Evolutionary conservation across 2,329 filamentous ascomycete genomes (phyloP).

Genomic region (Emericellopsis atlantica): DNA sequence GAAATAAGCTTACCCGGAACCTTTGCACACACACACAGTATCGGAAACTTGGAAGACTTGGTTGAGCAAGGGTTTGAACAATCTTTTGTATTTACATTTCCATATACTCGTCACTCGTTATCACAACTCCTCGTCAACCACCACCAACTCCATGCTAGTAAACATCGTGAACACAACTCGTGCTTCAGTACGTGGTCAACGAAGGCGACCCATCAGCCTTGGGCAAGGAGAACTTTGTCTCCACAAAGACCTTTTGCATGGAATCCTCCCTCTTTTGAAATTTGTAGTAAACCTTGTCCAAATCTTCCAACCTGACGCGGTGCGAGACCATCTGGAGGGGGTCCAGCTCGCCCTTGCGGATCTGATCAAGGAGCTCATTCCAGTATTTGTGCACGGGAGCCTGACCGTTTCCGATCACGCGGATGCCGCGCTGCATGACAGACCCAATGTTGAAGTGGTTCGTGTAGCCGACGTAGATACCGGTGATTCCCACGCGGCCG

Average conservation of each 20-base stretch:
- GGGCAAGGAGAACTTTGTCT: slow-evolving; percentile 44
- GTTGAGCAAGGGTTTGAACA: too few relatives aligned
- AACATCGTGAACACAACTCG: too few relatives aligned
- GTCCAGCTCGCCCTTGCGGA: slow-evolving; percentile 57
- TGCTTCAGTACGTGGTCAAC: slow-evolving; percentile 25
- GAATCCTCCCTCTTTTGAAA: slow-evolving; percentile 50
- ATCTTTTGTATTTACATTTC: too few relatives aligned
- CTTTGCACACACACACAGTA: too few relatives aligned
- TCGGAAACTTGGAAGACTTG: too few relatives aligned
- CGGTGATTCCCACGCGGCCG: slow-evolving; percentile 66
- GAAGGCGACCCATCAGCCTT: slow-evolving; percentile 26
- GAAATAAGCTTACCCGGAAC: too few relatives aligned
- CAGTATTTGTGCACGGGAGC: slow-evolving; percentile 75
- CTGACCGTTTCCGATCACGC: slow-evolving; percentile 56
- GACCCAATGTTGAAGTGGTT: slow-evolving; percentile 78
- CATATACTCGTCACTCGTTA: too few relatives aligned
- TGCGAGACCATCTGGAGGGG: slow-evolving; percentile 73
- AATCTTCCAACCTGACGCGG: slow-evolving; percentile 61
- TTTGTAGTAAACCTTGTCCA: slow-evolving; percentile 51
- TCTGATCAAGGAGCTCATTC: slow-evolving; percentile 58
- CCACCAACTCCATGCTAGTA: too few relatives aligned
- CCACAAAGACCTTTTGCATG: slow-evolving; percentile 70
- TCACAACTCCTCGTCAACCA: too few relatives aligned
- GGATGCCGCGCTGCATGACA: slow-evolving; percentile 76
- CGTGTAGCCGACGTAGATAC: slow-evolving; percentile 55